Evolutionary conservation across 176 grass and related monocot genomes (phyloP), one percentile per base, ranked within the genome.

Genomic region (Eleusine indica): DNA sequence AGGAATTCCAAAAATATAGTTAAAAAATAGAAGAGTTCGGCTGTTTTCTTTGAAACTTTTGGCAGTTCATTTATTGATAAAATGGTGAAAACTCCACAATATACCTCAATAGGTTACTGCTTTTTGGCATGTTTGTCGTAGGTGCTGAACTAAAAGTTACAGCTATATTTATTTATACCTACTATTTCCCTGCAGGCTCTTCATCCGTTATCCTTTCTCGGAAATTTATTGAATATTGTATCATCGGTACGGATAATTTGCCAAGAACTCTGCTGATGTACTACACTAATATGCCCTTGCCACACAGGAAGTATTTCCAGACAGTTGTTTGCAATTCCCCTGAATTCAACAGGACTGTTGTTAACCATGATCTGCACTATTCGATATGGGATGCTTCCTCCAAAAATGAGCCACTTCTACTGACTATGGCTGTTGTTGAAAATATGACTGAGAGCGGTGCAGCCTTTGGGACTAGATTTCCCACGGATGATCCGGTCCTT

Each of bases 211-310:
- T 98, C 76, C 91, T 98, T 82, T 90, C 93, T 57, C 89, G 93
- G 49, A 93, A 92, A 73, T 94, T 98, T 61, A 47, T 90, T 2
- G 89, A 98, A 40, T 92, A 95, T n/a, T 93, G 91, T 77, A 92
- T 95, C 41, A 14, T 89, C 1, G 93, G 91, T 77, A 84, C 81
- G 29, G 88, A 95, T 58, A 98, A 95, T 88, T 86, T 98, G 37
- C 93, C 96, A 39, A 89, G 96, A 90, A 95, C 82, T 74, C 81
- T 95, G 76, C 83, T 98, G 72, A 94, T 98, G 93, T 98, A 98
- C 77, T 90, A 94, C 75, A 82, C 87, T 85, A 98, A 98, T 87
- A 89, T 88, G 68, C 80, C 83, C 8, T 70, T 94, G 73, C 83
- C 96, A 38, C 91, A 94, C 44, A 86, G 32, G 52, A 95, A 94